Evolutionary conservation across 2,329 filamentous ascomycete species (phyloP).

Genomic region (Hymenoscyphus occultus): DNA sequence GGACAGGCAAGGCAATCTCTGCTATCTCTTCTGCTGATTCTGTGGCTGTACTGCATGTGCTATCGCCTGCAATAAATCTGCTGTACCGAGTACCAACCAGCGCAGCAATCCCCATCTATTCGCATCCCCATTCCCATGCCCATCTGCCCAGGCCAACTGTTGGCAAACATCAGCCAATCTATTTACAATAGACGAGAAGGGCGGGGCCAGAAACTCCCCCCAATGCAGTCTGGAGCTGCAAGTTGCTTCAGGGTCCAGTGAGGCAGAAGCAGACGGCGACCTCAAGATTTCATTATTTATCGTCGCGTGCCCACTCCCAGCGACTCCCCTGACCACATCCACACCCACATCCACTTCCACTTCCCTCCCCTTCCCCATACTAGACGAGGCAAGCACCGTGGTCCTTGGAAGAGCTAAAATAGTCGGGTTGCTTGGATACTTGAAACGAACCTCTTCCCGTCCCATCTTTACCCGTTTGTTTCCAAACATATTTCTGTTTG

Average conservation of each 20-base stretch:
- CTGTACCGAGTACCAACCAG: background rate
- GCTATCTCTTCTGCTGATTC: background rate
- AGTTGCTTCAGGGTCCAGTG: background rate
- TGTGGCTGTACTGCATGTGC: background rate
- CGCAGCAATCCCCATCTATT: background rate
- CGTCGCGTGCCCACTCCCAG: slow-evolving; percentile 1
- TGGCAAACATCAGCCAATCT: slow-evolving; percentile 3
- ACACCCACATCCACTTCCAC: background rate
- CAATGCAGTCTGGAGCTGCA: too few relatives aligned
- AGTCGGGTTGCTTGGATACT: background rate
- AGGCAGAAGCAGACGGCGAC: background rate
- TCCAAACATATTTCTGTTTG: slow-evolving; percentile 2
- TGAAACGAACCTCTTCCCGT: slow-evolving; percentile 1
- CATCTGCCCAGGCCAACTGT: background rate
- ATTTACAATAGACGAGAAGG: background rate
- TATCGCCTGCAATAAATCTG: slow-evolving; percentile 6
- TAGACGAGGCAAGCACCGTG: background rate
- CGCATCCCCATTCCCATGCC: too few relatives aligned
- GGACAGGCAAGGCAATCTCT: background rate
- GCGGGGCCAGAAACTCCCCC: background rate
- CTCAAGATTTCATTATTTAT: background rate
- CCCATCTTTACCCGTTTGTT: background rate
- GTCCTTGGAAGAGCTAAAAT: background rate
- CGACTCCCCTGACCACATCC: background rate
- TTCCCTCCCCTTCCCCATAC: background rate